Percentiles rank a stretch among this genome's conserved stretches.
Evolutionary conservation across 192 early-diverging fungal genomes (phyloP).

Genomic region (Linnemannia schmuckeri): DNA sequence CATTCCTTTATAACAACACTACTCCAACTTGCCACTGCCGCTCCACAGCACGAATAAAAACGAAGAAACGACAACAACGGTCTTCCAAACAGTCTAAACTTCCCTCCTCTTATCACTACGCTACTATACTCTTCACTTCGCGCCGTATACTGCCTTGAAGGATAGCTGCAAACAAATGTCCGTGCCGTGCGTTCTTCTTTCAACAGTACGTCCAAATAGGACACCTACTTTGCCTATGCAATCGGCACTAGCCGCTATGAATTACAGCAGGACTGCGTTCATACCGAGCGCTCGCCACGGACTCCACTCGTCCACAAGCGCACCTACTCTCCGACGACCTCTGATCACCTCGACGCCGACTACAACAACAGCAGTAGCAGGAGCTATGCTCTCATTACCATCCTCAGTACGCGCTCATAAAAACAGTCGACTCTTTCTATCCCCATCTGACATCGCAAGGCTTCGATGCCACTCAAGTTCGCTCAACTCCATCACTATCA

Average conservation of each 20-base stretch:
- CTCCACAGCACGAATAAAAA: neutral
- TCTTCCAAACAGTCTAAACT: neutral
- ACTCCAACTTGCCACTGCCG: neutral
- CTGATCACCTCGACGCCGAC: neutral
- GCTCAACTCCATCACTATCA: neutral
- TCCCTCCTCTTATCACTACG: neutral
- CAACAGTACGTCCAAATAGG: neutral
- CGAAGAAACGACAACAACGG: neutral
- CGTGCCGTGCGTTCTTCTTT: neutral
- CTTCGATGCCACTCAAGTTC: neutral
- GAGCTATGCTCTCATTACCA: neutral
- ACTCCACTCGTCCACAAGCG: neutral
- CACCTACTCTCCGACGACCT: neutral
- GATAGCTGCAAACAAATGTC: neutral
- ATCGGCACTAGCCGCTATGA: neutral
- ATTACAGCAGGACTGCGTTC: neutral
- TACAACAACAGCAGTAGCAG: neutral
- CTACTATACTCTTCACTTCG: neutral
- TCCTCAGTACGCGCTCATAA: neutral
- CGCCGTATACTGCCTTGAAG: neutral
- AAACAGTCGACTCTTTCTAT: neutral
- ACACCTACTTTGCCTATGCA: neutral
- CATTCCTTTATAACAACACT: neutral
- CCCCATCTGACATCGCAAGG: neutral
- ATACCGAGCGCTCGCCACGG: neutral